Conservation (phyloP, 345 rosid genomes). For the Syzygium jambos region DNA sequence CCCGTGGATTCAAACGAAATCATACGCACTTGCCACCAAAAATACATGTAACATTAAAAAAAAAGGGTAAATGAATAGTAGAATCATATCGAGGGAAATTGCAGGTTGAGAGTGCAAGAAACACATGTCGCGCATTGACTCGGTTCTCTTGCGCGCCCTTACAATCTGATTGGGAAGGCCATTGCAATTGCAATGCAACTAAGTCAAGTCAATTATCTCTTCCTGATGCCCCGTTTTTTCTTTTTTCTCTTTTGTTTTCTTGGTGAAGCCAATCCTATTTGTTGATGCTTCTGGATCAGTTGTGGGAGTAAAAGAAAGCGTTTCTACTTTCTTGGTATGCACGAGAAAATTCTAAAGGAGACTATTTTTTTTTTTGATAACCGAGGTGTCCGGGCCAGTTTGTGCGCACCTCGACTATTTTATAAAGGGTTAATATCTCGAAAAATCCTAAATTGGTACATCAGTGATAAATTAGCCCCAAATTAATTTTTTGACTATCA, state of each 20-base stretch:
- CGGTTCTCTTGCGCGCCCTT: background rate
- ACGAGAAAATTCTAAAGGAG: background rate
- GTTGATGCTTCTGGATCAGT: background rate
- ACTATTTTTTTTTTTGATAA: too few species aligned
- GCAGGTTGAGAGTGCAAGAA: background rate
- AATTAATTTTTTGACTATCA: too few species aligned
- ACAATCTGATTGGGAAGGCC: background rate
- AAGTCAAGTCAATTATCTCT: background rate
- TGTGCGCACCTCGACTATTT: too few species aligned
- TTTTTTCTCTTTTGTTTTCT: background rate
- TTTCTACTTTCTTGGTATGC: background rate
- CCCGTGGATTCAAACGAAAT: background rate
- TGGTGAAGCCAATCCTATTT: background rate
- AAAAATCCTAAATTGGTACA: too few species aligned
- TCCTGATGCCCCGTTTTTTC: background rate
- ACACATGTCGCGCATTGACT: background rate
- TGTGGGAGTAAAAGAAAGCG: fast-evolving
- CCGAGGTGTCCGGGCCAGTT: too few species aligned
- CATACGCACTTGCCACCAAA: background rate
- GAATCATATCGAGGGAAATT: background rate
- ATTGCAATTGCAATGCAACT: background rate
- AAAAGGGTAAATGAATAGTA: background rate
- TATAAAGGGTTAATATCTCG: too few species aligned
- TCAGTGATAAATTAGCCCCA: too few species aligned
- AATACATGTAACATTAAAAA: background rate